Percentiles rank a stretch among this genome's conserved stretches.
phyloP scores from a whole-genome alignment of 495 filamentous ascomycete species.

The Rhypophila decipiens region DNA sequence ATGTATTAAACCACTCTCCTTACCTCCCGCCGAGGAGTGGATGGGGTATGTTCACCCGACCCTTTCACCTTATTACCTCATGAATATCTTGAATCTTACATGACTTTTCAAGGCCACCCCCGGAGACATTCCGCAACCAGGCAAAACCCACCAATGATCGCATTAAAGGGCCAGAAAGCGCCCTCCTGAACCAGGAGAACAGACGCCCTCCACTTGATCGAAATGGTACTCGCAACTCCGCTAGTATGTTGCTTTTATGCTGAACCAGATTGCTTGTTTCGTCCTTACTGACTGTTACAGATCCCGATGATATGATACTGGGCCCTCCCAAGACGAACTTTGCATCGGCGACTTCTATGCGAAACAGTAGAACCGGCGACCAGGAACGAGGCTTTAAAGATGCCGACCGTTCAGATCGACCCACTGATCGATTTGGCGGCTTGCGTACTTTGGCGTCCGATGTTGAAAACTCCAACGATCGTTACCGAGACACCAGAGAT shows the following conservation, averaged over 20 bases:
- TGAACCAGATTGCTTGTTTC: neutral
- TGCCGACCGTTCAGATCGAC: conserved; percentile 53
- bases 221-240: conserved; percentile 55
- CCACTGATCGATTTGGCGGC: conserved; percentile 55
- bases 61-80: no score
- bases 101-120: conserved; percentile 29
- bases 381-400: conserved; percentile 43
- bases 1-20: conserved; percentile 67
- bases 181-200: conserved; percentile 40
- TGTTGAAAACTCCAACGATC: conserved; percentile 51
- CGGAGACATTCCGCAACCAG: conserved; percentile 38
- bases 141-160: conserved; percentile 36
- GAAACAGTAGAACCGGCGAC: conserved; percentile 43
- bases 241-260: conserved; percentile 20
- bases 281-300: conserved; percentile 28
- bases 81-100: no score
- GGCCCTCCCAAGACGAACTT: conserved; percentile 84
- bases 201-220: conserved; percentile 57
- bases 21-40: conserved; percentile 94
- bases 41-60: conserved; percentile 68
- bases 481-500: conserved; percentile 36
- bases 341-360: conserved; percentile 63
- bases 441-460: conserved; percentile 63
- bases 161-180: conserved; percentile 33
- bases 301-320: conserved; percentile 76